phyloP scores from a whole-genome alignment of 2,329 filamentous ascomycete genomes.

The Beauveria scarabaeidicola region DNA sequence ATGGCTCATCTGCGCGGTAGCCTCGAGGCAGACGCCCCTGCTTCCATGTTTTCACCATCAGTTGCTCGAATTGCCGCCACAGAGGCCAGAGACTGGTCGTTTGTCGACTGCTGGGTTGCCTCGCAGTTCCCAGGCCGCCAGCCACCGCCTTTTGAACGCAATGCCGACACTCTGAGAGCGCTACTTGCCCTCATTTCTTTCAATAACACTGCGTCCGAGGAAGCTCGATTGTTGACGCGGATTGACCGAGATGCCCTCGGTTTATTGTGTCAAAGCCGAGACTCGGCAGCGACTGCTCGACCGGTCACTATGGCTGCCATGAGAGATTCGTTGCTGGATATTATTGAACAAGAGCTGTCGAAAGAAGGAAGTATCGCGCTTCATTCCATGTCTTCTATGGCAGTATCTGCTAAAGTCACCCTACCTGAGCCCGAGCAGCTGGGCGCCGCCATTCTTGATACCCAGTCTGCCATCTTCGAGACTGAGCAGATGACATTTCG shows the following conservation, averaged over 20 bases:
- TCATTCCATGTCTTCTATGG: conserved; percentile 46
- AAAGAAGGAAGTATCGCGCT: conserved; percentile 48
- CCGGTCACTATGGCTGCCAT: conserved; percentile 19
- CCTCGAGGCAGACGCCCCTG: conserved; percentile 18
- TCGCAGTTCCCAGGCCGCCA: conserved; percentile 56
- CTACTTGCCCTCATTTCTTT: conserved; percentile 64
- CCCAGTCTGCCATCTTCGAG: conserved; percentile 46
- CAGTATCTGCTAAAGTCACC: conserved; percentile 41
- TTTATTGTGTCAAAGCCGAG: conserved; percentile 31
- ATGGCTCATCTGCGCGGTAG: conserved; percentile 30
- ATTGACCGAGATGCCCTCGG: conserved; percentile 52
- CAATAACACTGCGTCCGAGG: conserved; percentile 73
- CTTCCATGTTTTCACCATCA: conserved; percentile 60
- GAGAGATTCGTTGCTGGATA: conserved; percentile 37
- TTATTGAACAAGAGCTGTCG: conserved; percentile 46
- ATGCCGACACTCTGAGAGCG: conserved; percentile 69
- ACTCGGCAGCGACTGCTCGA: conserved; percentile 19
- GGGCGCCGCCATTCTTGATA: conserved; percentile 42
- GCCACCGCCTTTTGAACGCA: conserved; percentile 74
- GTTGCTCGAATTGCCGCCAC: conserved; percentile 67
- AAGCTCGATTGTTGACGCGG: conserved; percentile 46
- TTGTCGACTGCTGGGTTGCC: conserved; percentile 74
- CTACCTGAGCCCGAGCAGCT: conserved; percentile 41
- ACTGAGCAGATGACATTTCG: conserved; percentile 48
- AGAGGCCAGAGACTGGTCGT: conserved; percentile 84